These are phyloP conservation scores for Trametes maxima DNA, from an alignment of 768 basidiomycete species.

Conservation along the genomic window DNA sequence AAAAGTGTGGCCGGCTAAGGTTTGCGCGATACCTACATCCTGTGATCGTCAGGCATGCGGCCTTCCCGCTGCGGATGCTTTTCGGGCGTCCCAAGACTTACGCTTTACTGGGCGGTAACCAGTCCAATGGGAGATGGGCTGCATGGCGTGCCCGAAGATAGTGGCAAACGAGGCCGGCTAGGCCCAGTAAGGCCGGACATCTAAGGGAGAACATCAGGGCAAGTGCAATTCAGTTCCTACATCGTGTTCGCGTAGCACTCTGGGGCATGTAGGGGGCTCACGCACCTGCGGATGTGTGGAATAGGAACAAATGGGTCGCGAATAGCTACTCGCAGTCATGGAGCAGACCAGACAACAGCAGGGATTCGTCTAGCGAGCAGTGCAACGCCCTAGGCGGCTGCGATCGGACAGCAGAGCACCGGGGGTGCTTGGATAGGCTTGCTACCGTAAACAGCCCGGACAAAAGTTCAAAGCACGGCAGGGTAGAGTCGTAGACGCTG, in stretches of 20 bases:
- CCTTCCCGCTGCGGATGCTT: background rate
- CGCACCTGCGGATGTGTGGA: background rate
- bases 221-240: background rate
- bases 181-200: background rate
- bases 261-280: background rate
- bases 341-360: background rate
- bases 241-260: background rate
- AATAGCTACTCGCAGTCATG: background rate
- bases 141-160: background rate
- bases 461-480: too few relatives aligned
- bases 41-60: conserved; percentile 22
- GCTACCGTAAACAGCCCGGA: too few relatives aligned
- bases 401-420: background rate
- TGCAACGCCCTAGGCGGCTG: background rate
- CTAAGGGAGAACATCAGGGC: background rate
- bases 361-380: background rate
- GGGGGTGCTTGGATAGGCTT: too few relatives aligned
- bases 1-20: conserved; percentile 14
- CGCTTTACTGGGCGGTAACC: conserved; percentile 11
- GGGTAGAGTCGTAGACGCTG: too few relatives aligned
- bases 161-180: conserved; percentile 10
- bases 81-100: conserved; percentile 4
- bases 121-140: conserved; percentile 5
- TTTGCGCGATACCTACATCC: conserved; percentile 7
- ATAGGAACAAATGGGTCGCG: background rate